These are phyloP conservation scores for Xylaria sp. DNA, from an alignment of 2,329 filamentous ascomycete genomes.

Conservation along the genomic window DNA sequence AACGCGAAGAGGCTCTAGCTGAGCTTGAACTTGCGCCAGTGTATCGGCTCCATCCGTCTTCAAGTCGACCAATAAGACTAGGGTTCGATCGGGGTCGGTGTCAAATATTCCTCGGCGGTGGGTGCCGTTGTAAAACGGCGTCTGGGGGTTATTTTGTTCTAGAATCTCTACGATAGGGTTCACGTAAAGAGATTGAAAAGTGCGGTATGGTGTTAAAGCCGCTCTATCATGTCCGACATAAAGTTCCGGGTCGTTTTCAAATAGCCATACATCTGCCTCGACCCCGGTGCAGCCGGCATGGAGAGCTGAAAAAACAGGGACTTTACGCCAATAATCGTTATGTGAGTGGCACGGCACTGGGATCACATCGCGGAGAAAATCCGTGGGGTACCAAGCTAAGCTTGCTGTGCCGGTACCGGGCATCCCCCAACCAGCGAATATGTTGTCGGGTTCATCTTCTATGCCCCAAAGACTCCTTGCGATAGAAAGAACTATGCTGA, in stretches of 20 bases:
- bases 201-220: constrained; percentile 65
- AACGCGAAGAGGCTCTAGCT: constrained; percentile 69
- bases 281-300: constrained; percentile 69
- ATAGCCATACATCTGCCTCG: constrained; percentile 77
- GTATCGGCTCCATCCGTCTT: constrained; percentile 68
- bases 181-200: constrained; percentile 72
- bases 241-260: constrained; percentile 59
- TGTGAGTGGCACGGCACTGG: constrained; percentile 73
- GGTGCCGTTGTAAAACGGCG: constrained; percentile 58
- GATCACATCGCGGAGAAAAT: constrained; percentile 64
- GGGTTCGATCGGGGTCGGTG: constrained; percentile 61
- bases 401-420: constrained; percentile 50
- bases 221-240: constrained; percentile 72
- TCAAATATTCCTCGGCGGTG: constrained; percentile 67
- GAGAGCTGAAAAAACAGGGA: constrained; percentile 72
- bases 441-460: constrained; percentile 47
- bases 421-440: constrained; percentile 47
- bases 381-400: constrained; percentile 60
- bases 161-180: constrained; percentile 71
- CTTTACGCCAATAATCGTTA: constrained; percentile 75
- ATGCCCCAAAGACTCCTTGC: constrained; percentile 48
- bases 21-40: constrained; percentile 63
- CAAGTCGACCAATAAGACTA: constrained; percentile 75
- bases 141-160: constrained; percentile 61
- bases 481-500: constrained; percentile 50